Percentiles rank a stretch among this genome's conserved stretches.
phyloP scores from a whole-genome alignment of 148 eudicot genomes.

The Nepenthes mirabilis region DNA sequence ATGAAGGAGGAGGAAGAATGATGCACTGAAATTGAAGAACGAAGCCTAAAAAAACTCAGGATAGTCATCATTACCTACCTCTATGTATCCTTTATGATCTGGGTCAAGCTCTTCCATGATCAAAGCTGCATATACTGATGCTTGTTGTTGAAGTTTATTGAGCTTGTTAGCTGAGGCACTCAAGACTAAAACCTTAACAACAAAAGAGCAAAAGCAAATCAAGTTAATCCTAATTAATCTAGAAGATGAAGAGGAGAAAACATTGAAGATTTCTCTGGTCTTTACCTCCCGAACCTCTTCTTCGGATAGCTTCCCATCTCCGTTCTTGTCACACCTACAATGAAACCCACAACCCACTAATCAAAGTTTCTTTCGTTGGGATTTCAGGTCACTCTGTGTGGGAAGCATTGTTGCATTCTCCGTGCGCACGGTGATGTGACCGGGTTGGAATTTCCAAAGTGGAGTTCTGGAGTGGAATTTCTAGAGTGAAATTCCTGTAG shows the following conservation, averaged over 20 bases:
- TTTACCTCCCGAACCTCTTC: constrained; percentile 72
- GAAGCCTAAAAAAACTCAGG: too few species aligned
- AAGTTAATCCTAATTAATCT: neutral
- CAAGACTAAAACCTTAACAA: constrained; percentile 38
- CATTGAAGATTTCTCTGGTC: neutral
- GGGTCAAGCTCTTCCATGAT: constrained; percentile 99
- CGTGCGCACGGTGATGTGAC: too few species aligned
- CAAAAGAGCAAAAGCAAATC: neutral
- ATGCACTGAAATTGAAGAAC: too few species aligned
- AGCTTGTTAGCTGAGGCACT: constrained; percentile 94
- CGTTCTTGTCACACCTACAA: constrained; percentile 94
- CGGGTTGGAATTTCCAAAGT: too few species aligned
- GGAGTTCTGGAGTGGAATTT: too few species aligned
- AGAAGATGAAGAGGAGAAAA: neutral
- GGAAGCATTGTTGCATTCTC: too few species aligned
- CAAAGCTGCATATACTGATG: constrained; percentile 66
- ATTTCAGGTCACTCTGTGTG: neutral
- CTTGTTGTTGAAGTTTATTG: constrained; percentile 68
- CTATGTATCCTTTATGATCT: constrained; percentile 69
- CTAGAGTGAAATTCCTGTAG: too few species aligned
- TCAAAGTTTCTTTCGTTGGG: too few species aligned
- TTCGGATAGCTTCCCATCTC: constrained; percentile 84
- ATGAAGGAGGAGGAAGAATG: neutral
- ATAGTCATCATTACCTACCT: constrained; percentile 48
- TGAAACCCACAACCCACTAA: neutral